Conservation (phyloP, 1,139 yeast species). For the Maudiozyma humilis region DNA sequence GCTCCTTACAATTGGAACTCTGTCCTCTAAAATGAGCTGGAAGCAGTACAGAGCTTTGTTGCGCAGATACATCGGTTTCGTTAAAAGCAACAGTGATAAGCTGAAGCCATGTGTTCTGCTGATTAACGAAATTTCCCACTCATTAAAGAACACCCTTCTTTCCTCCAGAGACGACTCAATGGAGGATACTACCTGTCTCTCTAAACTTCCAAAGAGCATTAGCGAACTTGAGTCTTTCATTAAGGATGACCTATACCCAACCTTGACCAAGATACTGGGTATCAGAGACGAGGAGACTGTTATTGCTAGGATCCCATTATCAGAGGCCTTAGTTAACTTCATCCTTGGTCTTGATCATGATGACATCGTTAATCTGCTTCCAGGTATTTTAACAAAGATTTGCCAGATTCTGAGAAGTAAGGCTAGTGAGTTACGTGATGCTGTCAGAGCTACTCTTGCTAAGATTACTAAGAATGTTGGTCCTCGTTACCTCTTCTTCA, state of each 20-base stretch:
- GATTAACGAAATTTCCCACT: conserved; percentile 54
- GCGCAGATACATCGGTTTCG: conserved; percentile 56
- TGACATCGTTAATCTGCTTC: conserved; percentile 51
- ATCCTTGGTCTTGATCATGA: conserved; percentile 56
- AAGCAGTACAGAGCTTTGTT: conserved; percentile 72
- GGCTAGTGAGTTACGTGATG: conserved; percentile 83
- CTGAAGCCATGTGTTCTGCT: conserved; percentile 56
- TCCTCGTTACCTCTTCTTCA: conserved; percentile 61
- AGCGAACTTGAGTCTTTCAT: conserved; percentile 48
- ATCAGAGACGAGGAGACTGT: conserved; percentile 72
- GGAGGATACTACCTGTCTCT: conserved; percentile 16
- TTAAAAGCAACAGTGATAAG: conserved; percentile 43
- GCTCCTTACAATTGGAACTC: conserved; percentile 49
- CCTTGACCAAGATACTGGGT: conserved; percentile 50
- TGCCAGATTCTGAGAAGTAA: conserved; percentile 85
- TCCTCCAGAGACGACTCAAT: conserved; percentile 14
- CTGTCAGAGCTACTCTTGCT: conserved; percentile 69
- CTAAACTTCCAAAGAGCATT: conserved; percentile 33
- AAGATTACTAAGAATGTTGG: conserved; percentile 61
- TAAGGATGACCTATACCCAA: conserved; percentile 52
- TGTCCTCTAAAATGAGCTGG: conserved; percentile 61
- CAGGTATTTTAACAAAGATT: conserved; percentile 73
- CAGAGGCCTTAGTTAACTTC: conserved; percentile 73
- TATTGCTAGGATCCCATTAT: conserved; percentile 64
- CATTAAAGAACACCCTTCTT: conserved; percentile 37